Conservation (phyloP, 2,329 filamentous ascomycete species). For the Aspergillus latus region DNA sequence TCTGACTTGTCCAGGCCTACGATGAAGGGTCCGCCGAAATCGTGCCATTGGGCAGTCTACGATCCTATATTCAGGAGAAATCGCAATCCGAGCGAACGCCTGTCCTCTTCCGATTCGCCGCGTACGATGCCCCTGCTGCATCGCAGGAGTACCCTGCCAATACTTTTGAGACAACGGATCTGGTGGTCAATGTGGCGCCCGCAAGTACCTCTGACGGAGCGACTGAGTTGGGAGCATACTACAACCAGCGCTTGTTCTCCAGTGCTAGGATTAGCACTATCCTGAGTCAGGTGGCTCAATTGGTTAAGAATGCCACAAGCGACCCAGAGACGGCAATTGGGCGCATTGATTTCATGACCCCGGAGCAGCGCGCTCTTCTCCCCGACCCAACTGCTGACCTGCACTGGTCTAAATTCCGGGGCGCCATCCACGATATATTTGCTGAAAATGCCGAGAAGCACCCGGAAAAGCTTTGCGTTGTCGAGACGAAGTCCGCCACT, state of each 20-base stretch:
- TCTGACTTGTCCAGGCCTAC: slow-evolving; percentile 35
- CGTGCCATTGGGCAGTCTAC: slow-evolving; percentile 42
- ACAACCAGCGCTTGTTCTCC: slow-evolving; percentile 49
- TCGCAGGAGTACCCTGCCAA: slow-evolving; percentile 44
- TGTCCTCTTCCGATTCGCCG: slow-evolving; percentile 49
- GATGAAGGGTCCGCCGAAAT: slow-evolving; percentile 43
- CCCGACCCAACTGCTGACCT: slow-evolving; percentile 43
- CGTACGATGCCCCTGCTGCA: slow-evolving; percentile 46
- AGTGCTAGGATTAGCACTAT: slow-evolving; percentile 46
- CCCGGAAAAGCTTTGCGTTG: slow-evolving; percentile 68
- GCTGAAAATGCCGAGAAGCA: slow-evolving; percentile 58
- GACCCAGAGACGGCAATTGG: slow-evolving; percentile 44
- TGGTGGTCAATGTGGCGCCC: slow-evolving; percentile 42
- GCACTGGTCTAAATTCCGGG: slow-evolving; percentile 48
- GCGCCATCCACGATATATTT: slow-evolving; percentile 47
- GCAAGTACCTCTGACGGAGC: slow-evolving; percentile 24
- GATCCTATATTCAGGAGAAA: slow-evolving; percentile 43
- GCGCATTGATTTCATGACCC: slow-evolving; percentile 45
- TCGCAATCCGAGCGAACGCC: slow-evolving; percentile 41
- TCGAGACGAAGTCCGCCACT: slow-evolving; percentile 58
- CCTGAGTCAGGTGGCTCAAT: slow-evolving; percentile 43
- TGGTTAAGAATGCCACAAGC: slow-evolving; percentile 42
- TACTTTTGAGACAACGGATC: slow-evolving; percentile 46
- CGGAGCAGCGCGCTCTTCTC: slow-evolving; percentile 34
- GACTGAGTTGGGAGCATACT: slow-evolving; percentile 42